A percentile compares a stretch with the other conserved stretches of the same genome.
phyloP scores from a whole-genome alignment of 2,329 filamentous ascomycete genomes.

The Alternaria novae-zelandiae region DNA sequence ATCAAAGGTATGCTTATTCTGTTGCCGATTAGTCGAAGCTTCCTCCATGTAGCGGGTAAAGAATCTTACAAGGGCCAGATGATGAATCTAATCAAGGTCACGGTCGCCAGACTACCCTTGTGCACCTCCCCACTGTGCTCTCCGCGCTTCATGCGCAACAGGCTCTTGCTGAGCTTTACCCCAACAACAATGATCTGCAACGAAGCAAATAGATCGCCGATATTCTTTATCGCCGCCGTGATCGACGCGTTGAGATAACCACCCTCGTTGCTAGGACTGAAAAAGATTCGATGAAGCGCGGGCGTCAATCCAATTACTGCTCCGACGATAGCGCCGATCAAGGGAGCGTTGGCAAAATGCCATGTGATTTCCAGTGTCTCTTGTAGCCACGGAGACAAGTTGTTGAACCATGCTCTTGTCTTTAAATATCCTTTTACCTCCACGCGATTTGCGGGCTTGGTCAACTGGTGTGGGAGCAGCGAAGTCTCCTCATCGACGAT shows the following conservation, averaged over 20 bases:
- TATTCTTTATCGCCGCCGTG: constrained; percentile 65
- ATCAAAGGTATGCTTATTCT: constrained; percentile 61
- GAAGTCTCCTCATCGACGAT: constrained; percentile 57
- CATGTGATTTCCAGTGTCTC: constrained; percentile 51
- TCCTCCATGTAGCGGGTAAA: background rate
- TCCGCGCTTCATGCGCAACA: constrained; percentile 55
- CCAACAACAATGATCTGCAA: constrained; percentile 71
- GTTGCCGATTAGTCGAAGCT: constrained; percentile 3
- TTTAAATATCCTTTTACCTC: constrained; percentile 44
- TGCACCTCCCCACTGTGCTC: constrained; percentile 54
- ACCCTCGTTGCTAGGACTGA: constrained; percentile 62
- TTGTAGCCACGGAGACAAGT: constrained; percentile 48
- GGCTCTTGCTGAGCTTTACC: constrained; percentile 65
- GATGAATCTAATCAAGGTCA: constrained; percentile 64
- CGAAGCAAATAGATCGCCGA: constrained; percentile 69
- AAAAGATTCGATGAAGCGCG: constrained; percentile 66
- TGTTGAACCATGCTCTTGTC: constrained; percentile 44
- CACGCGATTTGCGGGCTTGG: constrained; percentile 33
- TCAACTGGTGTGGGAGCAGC: constrained; percentile 55
- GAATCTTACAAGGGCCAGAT: constrained; percentile 60
- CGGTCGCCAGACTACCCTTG: constrained; percentile 57
- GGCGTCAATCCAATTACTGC: constrained; percentile 66
- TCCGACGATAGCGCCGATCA: constrained; percentile 66
- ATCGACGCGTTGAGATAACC: constrained; percentile 72
- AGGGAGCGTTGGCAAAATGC: constrained; percentile 66